Base-by-base conservation (phyloP, 805 yeast genomes). In the Kuraishia capsulata region DNA sequence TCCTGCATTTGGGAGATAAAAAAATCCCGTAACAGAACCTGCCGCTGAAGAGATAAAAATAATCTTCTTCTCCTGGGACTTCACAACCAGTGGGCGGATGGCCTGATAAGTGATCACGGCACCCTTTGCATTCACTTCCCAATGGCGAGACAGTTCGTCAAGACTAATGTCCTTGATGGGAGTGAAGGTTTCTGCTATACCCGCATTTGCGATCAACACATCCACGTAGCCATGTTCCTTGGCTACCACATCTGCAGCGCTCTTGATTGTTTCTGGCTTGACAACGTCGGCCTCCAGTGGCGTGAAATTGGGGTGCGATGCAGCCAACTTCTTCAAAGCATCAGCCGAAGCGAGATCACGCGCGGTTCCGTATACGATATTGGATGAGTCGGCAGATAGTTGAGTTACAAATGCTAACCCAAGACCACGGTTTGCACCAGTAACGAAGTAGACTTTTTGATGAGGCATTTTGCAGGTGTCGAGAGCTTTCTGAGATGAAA, bases 31-130 rank as follows among this genome's bases (percentile, higher is more conserved):
- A 16, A 52, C 42, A 17, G 56, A 48, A 5, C 54, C 65, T 5
- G 50, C 56, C 10, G 33, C 10, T 16, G 55, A 46, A 9, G 64
- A 50, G 10, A 56, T 38, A 38, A 56, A 55, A 18, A 52, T 41
- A n/a, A 60, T 35, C 38, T 55, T 44, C 42, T 49, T 53, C 5
- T 51, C 43, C 4, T 38, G 3, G 11, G 45, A 44, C 33, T 46
- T 44, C 17, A 4, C n/a, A 36, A 56, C 43, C 34, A 48, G 45
- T 6, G 57, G 53, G 20, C 42, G 42, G 4, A 59, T 17, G 8
- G 40, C 48, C 38, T 48, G 40, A 42, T 38, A 32, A 17, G 43
- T 24, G 34, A 39, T 35, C 13, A 57, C 40, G 4, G 58, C 52
- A 5, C 58, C 61, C 5, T 53, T 29, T 6, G 42, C 36, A 39